Conservation (phyloP, 2,329 filamentous ascomycete genomes). For the Ilyonectria mors-panacis region DNA sequence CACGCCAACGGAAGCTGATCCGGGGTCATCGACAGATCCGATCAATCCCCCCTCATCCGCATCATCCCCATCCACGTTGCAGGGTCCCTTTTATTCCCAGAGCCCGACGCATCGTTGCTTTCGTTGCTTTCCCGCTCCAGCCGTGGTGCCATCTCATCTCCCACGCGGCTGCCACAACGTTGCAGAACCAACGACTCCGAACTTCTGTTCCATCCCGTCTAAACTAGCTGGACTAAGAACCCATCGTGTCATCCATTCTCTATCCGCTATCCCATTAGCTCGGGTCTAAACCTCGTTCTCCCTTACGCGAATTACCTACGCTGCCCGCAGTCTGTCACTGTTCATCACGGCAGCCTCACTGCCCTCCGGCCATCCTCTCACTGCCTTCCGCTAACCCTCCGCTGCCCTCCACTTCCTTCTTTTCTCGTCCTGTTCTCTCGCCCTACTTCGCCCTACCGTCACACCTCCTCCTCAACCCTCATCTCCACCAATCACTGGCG, state of each 20-base stretch:
- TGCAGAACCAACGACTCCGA: not conserved
- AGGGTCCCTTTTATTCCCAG: not conserved
- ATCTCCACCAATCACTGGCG: slow-evolving; percentile 21
- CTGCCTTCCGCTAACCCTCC: not conserved
- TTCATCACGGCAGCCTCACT: slow-evolving; percentile 10
- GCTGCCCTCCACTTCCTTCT: slow-evolving; percentile 15
- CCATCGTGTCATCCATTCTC: not conserved
- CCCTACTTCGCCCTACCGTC: not conserved
- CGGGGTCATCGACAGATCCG: slow-evolving; percentile 1
- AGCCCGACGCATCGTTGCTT: not conserved
- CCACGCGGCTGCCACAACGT: not conserved
- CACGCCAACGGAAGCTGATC: not conserved
- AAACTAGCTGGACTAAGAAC: too few species aligned
- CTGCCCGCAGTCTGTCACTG: slow-evolving; percentile 13
- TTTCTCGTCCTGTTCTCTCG: slow-evolving; percentile 24
- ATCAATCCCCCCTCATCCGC: not conserved
- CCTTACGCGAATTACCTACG: slow-evolving; percentile 8
- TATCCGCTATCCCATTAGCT: not conserved
- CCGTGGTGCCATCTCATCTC: slow-evolving; percentile 5
- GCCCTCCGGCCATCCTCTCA: not conserved
- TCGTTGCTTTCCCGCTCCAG: slow-evolving; percentile 2
- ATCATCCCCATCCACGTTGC: not conserved
- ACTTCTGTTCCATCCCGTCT: not conserved
- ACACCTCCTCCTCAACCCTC: slow-evolving; percentile 11
- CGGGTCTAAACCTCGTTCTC: not conserved